Evolutionary conservation across 768 basidiomycete species (phyloP).

Genomic region (Leccinum arenicola): DNA sequence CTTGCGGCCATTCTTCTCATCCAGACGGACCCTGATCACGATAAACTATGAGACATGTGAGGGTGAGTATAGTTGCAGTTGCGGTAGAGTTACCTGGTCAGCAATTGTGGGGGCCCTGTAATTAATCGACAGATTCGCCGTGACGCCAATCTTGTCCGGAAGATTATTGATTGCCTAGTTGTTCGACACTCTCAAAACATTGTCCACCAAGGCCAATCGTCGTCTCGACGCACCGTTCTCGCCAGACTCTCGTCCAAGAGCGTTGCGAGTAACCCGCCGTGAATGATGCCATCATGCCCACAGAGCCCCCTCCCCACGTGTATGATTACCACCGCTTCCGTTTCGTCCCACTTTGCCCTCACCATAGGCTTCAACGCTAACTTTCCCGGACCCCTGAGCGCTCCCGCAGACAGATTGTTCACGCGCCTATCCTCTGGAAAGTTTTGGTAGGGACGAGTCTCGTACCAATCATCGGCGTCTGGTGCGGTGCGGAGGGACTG

Average conservation of each 20-base stretch:
- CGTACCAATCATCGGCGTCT: conserved; percentile 68
- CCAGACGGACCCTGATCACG: conserved; percentile 68
- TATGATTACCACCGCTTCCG: conserved; percentile 64
- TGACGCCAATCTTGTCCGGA: conserved; percentile 89
- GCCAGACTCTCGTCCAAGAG: conserved; percentile 84
- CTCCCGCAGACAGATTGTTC: conserved; percentile 82
- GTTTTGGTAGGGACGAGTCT: conserved; percentile 67
- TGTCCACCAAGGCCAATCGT: background rate
- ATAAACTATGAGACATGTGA: conserved; percentile 57
- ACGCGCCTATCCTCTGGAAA: conserved; percentile 72
- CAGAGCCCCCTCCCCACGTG: conserved; percentile 88
- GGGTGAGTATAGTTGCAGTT: background rate
- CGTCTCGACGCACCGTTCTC: conserved; percentile 56
- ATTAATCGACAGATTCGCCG: conserved; percentile 76
- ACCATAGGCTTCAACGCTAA: conserved; percentile 80
- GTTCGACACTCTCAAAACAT: conserved; percentile 6
- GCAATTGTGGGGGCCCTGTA: conserved; percentile 89
- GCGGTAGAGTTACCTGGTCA: conserved; percentile 56
- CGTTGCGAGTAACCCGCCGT: conserved; percentile 90
- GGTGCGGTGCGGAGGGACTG: conserved; percentile 44
- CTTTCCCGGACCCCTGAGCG: conserved; percentile 84
- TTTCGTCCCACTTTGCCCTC: conserved; percentile 71
- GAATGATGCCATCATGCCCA: conserved; percentile 92
- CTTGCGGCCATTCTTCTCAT: conserved; percentile 76
- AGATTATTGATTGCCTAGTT: conserved; percentile 78